Evolutionary conservation across 352 stramenopile genomes (phyloP).

Genomic region (Phytophthora lateralis): DNA sequence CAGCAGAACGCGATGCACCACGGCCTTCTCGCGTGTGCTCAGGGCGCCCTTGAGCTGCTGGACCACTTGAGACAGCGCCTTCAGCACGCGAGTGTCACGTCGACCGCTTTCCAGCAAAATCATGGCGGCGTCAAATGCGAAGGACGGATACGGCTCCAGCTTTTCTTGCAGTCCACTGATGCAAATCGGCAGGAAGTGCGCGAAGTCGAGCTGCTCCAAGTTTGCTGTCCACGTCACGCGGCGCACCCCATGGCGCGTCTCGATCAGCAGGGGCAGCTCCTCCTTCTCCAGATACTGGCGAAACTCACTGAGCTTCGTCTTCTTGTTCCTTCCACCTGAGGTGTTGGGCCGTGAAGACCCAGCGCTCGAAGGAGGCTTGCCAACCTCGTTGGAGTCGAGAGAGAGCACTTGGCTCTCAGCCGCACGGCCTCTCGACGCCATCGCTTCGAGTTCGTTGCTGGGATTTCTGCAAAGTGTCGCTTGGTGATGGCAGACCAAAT

Average conservation of each 20-base stretch:
- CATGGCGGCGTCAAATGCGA: constrained; percentile 75
- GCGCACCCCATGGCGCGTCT: constrained; percentile 45
- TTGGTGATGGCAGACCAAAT: constrained; percentile 8
- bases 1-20: constrained; percentile 72
- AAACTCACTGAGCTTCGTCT: constrained; percentile 75
- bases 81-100: constrained; percentile 53
- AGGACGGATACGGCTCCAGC: constrained; percentile 74
- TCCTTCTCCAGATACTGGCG: constrained; percentile 71
- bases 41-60: constrained; percentile 69
- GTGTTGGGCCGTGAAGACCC: constrained; percentile 39
- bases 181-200: constrained; percentile 76
- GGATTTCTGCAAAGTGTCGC: constrained; percentile 6
- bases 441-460: constrained; percentile 3
- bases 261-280: constrained; percentile 66
- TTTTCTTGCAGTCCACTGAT: constrained; percentile 71
- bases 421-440: constrained; percentile 23
- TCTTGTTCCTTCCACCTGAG: constrained; percentile 56
- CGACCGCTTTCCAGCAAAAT: constrained; percentile 59
- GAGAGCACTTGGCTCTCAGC: constrained; percentile 59
- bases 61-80: constrained; percentile 62
- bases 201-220: constrained; percentile 62
- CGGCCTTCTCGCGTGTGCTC: constrained; percentile 61
- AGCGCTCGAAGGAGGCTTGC: constrained; percentile 9
- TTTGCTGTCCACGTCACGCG: constrained; percentile 63
- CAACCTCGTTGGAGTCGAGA: constrained; percentile 38